Evolutionary conservation across 208 protist species (phyloP), one percentile per base, ranked within the genome.

Genomic region (Trypanosoma cruzi): DNA sequence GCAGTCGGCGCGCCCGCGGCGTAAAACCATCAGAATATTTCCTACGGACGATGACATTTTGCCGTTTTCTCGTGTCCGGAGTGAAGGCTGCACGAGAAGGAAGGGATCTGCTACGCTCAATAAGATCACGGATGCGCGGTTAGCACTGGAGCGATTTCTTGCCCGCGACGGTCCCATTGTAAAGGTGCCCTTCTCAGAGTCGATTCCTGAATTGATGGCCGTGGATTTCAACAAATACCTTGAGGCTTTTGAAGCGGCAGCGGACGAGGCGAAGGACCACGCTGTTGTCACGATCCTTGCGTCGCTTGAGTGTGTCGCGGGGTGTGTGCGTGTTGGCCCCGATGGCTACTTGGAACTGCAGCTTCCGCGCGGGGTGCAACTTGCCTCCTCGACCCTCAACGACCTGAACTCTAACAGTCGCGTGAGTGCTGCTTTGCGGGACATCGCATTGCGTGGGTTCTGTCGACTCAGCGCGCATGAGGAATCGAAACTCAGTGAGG

Each of bases 371-470:
- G 92, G 92, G n/a, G 22, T 94, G 18, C 77, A 73, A 26, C 20
- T 88, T 29, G 86, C 85, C 7, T 71, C 78, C 6, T 89, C 89
- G 1, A 91, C 88, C 2, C 61, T 94, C 14, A 96, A 96, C 64
- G 89, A 94, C 56, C 75, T 82, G 49, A 95, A 93, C 71, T 94
- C 92, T 13, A 96, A 85, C 67, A 89, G 78, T 46, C 82, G 92
- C 8, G 48, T 81, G 31, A 92, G 82, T 58, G 68, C 80, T 4
- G 77, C 79, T 8, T 48, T 75, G 29, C 80, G 80, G 20, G 67
- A 79, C 29, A 20, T 90, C 7, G 64, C 62, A 0, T 48, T 94
- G 58, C 77, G 85, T 56, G 80, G 79, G 11, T 71, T 92, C 29
- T 60, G 85, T 6, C 54, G 64, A 11, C 68, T 63, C 20, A 52